A percentile compares a stretch with the other conserved stretches of the same genome.
These are phyloP conservation scores for Aspergillus ellipticus DNA, from an alignment of 495 filamentous ascomycete species.

Conservation along the genomic window DNA sequence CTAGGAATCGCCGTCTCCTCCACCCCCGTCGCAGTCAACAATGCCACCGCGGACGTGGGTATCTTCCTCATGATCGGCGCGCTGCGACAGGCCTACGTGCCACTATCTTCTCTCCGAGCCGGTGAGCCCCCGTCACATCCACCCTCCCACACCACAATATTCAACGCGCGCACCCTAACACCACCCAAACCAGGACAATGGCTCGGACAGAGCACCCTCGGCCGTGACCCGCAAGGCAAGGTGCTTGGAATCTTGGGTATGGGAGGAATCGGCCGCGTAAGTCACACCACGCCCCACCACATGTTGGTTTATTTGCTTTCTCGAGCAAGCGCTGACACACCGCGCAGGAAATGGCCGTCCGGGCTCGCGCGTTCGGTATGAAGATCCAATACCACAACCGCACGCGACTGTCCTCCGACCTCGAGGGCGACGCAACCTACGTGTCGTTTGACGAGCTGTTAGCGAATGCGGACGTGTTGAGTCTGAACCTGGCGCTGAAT, in stretches of 20 bases:
- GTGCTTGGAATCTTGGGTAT: slow-evolving; percentile 78
- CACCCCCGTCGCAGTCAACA: slow-evolving; percentile 64
- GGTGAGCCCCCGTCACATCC: too few species aligned
- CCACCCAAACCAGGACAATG: slow-evolving; percentile 38
- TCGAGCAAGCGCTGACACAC: slow-evolving; percentile 11
- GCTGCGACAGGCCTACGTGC: slow-evolving; percentile 61
- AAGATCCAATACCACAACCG: slow-evolving; percentile 71
- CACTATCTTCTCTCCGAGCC: slow-evolving; percentile 55
- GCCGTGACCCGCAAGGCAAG: slow-evolving; percentile 68
- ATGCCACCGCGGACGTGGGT: slow-evolving; percentile 67
- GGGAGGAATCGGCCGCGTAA: slow-evolving; percentile 70
- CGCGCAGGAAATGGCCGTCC: slow-evolving; percentile 60
- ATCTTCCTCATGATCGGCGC: slow-evolving; percentile 71
- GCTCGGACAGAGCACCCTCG: slow-evolving; percentile 50
- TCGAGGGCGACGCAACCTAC: slow-evolving; percentile 58
- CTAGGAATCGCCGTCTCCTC: slow-evolving; percentile 61
- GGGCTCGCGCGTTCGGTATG: slow-evolving; percentile 67
- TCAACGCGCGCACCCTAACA: too few species aligned
- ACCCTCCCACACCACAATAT: background rate
- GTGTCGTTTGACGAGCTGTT: slow-evolving; percentile 68
- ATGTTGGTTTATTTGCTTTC: too few species aligned
- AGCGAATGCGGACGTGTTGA: slow-evolving; percentile 65
- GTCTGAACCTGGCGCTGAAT: slow-evolving; percentile 71
- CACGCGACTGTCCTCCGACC: slow-evolving; percentile 46
- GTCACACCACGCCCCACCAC: too few species aligned